phyloP scores from a whole-genome alignment of 1,284 basidiomycete genomes.

The Boletus albobrunnescens region DNA sequence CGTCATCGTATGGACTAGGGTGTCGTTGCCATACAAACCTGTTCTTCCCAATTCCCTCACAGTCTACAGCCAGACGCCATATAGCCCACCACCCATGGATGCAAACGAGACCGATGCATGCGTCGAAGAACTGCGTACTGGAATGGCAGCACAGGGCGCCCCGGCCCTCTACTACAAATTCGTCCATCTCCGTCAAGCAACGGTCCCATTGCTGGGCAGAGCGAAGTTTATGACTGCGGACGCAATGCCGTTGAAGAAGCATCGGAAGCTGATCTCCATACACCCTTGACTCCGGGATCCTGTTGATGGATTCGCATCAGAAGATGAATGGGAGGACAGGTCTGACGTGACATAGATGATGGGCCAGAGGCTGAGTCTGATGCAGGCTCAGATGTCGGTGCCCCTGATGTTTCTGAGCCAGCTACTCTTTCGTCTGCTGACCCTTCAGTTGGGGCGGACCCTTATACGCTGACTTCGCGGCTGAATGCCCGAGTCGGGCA shows the following conservation, averaged over 20 bases:
- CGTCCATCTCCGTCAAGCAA: background rate
- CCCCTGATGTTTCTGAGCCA: background rate
- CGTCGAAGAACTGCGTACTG: background rate
- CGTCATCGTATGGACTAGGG: conserved; percentile 4
- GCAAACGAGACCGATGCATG: conserved; percentile 1
- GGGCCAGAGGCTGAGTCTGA: background rate
- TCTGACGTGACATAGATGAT: no score
- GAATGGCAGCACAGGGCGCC: background rate
- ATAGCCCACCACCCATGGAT: background rate
- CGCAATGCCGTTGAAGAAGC: background rate
- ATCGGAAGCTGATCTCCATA: conserved; percentile 6
- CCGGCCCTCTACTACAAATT: background rate
- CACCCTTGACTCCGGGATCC: conserved; percentile 11
- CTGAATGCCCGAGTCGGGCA: conserved; percentile 11
- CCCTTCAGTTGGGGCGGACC: background rate
- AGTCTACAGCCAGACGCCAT: conserved; percentile 1
- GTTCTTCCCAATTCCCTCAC: background rate
- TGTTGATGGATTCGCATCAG: background rate
- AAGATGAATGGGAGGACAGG: no score
- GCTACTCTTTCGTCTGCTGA: background rate
- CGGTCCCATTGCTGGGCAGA: conserved; percentile 1
- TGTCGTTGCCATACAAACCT: background rate
- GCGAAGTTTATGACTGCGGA: conserved; percentile 8
- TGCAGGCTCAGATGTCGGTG: background rate
- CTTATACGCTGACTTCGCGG: conserved; percentile 6